Percentiles rank a stretch among this genome's conserved stretches.
phyloP scores from a whole-genome alignment of 2,329 filamentous ascomycete genomes.

The Metarhizium sp. region DNA sequence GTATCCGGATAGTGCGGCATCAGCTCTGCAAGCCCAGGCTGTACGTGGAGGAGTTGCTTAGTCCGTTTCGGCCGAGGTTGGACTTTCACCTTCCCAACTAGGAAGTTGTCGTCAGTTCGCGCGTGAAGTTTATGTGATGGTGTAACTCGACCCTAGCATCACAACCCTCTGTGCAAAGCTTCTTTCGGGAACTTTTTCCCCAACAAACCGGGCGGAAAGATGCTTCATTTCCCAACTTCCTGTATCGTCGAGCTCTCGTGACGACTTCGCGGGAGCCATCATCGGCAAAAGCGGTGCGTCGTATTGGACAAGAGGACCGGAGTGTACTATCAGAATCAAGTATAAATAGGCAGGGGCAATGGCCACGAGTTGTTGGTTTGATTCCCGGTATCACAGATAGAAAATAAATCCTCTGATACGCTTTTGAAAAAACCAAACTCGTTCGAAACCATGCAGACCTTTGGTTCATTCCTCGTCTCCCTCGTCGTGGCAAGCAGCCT shows the following conservation, averaged over 20 bases:
- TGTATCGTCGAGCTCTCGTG: not conserved
- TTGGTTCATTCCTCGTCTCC: constrained; percentile 12
- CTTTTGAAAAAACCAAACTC: not conserved
- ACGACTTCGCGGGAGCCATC: not conserved
- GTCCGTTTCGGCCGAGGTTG: not conserved
- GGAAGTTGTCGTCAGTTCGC: not conserved
- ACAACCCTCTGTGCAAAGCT: not conserved
- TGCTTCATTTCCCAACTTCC: not conserved
- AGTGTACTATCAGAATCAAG: not conserved
- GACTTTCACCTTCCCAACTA: not conserved
- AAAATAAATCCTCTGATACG: not conserved
- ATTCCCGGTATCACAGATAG: not conserved
- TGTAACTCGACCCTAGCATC: not conserved
- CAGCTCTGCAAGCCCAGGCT: not conserved
- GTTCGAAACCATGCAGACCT: constrained; percentile 10
- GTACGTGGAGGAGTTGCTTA: not conserved
- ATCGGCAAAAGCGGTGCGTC: too few relatives aligned
- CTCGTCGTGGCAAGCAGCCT: constrained; percentile 10
- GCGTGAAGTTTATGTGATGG: not conserved
- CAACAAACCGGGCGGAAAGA: not conserved
- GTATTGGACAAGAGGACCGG: too few relatives aligned
- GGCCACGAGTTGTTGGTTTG: too few relatives aligned
- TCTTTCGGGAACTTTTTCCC: not conserved
- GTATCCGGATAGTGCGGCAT: not conserved
- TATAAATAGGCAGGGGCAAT: too few relatives aligned